Base-by-base conservation (phyloP, 202 grass and related monocot species). In the Carex sylvatica region DNA sequence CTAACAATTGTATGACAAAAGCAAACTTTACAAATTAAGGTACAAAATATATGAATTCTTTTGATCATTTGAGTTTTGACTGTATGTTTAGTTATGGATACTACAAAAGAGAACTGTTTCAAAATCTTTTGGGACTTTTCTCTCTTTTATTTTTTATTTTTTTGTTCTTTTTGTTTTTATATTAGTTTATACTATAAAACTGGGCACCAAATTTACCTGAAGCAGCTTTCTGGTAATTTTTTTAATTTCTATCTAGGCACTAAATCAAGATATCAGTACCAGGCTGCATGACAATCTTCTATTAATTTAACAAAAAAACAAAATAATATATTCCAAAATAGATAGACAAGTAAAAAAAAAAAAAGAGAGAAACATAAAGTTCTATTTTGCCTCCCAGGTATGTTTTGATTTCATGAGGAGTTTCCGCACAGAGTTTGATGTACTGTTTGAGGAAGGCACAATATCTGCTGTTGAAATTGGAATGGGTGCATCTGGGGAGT, bases 381-480 rank as follows among this genome's bases (percentile, higher is more conserved):
- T 74, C 0, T 74, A 52, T 74, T 74, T 28, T 20, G 8, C 53
- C 53, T 24, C 59, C 46, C 90, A 94, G 95, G 89, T 93, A 46
- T 93, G 86, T 88, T 98, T 95, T 93, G 95, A 98, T 90, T 98
- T 98, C 62, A 98, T 95, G 95, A 94, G 95, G 91, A 98, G 92
- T 85, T 95, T 98, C 69, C 90, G 88, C 69, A 93, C 83, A 82
- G 95, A 98, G 88, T 98, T 98, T 86, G 85, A 89, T 90, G 89
- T 83, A 74, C 55, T 98, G 60, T 90, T 92, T 23, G 86, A 98
- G 65, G 90, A 92, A 75, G 89, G 92, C 47, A 80, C 92, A 59
- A 91, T 98, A 91, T 89, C 86, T 86, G 71, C 90, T 83, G 78
- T 98, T 69, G 95, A 98, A 87, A 91, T 98, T 81, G 95, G 95